Conservation (phyloP, 2,329 filamentous ascomycete species). For the Colletotrichum scovillei region DNA sequence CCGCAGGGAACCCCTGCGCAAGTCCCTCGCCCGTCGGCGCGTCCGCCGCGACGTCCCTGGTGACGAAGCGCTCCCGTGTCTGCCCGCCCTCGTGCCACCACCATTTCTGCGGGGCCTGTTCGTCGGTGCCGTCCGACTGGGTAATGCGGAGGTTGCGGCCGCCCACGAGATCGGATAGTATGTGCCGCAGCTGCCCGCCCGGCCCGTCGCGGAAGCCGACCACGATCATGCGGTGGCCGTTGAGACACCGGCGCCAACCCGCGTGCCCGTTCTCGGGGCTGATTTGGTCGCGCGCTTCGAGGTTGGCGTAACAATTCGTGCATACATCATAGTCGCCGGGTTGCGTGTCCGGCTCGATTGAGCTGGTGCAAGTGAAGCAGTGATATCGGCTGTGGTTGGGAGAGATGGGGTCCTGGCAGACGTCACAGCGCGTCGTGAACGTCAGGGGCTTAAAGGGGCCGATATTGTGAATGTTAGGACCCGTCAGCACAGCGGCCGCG, state of each 20-base stretch:
- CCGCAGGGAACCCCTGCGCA: constrained; percentile 71
- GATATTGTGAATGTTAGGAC: constrained; percentile 57
- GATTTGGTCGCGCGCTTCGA: constrained; percentile 73
- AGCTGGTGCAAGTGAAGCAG: constrained; percentile 78
- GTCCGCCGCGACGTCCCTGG: constrained; percentile 60
- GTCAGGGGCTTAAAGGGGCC: constrained; percentile 74
- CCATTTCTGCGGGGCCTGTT: constrained; percentile 58
- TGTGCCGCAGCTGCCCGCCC: constrained; percentile 74
- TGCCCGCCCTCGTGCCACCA: constrained; percentile 59
- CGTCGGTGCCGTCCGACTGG: constrained; percentile 48
- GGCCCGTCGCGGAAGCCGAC: constrained; percentile 79
- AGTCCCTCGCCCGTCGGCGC: constrained; percentile 49
- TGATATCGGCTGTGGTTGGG: constrained; percentile 79
- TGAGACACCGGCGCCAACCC: constrained; percentile 86
- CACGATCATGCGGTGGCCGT: constrained; percentile 86
- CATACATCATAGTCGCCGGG: constrained; percentile 91
- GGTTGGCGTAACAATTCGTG: constrained; percentile 77
- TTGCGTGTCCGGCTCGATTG: constrained; percentile 55
- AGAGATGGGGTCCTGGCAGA: constrained; percentile 79
- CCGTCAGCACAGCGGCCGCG: constrained; percentile 60
- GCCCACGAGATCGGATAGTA: constrained; percentile 81
- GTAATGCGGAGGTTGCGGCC: constrained; percentile 76
- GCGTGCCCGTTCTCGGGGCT: constrained; percentile 78
- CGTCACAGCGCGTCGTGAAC: constrained; percentile 81
- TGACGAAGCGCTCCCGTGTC: constrained; percentile 59